A percentile compares a stretch with the other conserved stretches of the same genome.
phyloP scores from a whole-genome alignment of 495 filamentous ascomycete genomes.

The Lophiotrema nucula region DNA sequence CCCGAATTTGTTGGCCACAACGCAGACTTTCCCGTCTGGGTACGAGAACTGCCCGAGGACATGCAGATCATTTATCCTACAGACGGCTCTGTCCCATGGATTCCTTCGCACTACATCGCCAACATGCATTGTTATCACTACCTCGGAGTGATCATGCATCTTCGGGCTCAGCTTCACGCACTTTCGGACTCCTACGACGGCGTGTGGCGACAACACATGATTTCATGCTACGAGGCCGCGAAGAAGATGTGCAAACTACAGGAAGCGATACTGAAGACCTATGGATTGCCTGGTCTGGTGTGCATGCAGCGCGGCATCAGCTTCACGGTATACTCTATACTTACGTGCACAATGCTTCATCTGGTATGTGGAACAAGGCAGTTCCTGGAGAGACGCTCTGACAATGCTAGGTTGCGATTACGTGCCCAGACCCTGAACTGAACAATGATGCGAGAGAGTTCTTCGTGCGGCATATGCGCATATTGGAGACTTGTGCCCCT shows the following conservation, averaged over 20 bases:
- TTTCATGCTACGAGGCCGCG: slow-evolving; percentile 80
- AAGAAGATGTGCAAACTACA: slow-evolving; percentile 88
- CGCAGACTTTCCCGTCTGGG: slow-evolving; percentile 70
- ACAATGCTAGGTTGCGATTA: slow-evolving; percentile 73
- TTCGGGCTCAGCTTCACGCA: slow-evolving; percentile 80
- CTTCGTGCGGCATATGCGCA: slow-evolving; percentile 92
- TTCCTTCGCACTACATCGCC: slow-evolving; percentile 85
- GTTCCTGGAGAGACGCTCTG: neutral
- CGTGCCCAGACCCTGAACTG: slow-evolving; percentile 87
- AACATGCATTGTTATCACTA: slow-evolving; percentile 94
- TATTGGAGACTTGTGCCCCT: slow-evolving; percentile 79
- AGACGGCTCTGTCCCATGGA: slow-evolving; percentile 79
- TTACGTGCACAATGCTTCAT: slow-evolving; percentile 94
- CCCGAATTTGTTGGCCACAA: slow-evolving; percentile 79
- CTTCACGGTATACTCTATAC: slow-evolving; percentile 87
- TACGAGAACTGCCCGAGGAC: slow-evolving; percentile 72
- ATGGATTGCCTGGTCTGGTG: slow-evolving; percentile 75
- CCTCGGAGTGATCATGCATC: slow-evolving; percentile 80
- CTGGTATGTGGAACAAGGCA: slow-evolving; percentile 61
- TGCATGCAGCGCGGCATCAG: slow-evolving; percentile 96
- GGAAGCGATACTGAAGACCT: slow-evolving; percentile 75
- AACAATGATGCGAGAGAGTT: slow-evolving; percentile 83
- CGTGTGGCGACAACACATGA: slow-evolving; percentile 85
- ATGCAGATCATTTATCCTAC: slow-evolving; percentile 74
- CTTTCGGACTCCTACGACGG: slow-evolving; percentile 71